Evolutionary conservation across 2,329 filamentous ascomycete genomes (phyloP).

Genomic region (Teratosphaeria gauchensis): DNA sequence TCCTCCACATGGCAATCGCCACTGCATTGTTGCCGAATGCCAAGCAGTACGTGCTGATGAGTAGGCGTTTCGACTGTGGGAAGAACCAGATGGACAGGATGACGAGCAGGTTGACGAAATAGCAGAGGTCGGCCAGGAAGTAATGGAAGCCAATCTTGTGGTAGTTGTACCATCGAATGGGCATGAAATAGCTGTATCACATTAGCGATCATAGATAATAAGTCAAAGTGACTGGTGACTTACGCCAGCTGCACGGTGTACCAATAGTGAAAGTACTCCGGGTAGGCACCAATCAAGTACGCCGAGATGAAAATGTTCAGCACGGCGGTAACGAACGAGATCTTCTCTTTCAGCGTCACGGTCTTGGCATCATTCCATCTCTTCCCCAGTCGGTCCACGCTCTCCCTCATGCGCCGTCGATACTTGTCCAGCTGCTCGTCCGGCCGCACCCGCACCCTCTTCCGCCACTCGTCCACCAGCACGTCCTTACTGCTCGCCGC

Average conservation of each 20-base stretch:
- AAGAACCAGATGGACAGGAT: constrained; percentile 83
- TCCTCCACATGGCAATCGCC: constrained; percentile 98
- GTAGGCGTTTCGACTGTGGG: constrained; percentile 78
- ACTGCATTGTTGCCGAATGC: constrained; percentile 95
- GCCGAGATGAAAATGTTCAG: constrained; percentile 97
- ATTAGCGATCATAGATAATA: constrained; percentile 6
- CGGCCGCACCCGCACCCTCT: constrained; percentile 64
- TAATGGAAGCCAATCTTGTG: constrained; percentile 90
- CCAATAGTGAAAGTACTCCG: constrained; percentile 85
- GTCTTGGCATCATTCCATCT: constrained; percentile 84
- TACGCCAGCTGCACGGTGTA: constrained; percentile 43
- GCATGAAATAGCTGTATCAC: constrained; percentile 73
- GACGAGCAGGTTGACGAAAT: constrained; percentile 88
- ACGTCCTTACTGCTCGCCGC: constrained; percentile 73
- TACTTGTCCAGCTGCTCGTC: constrained; percentile 93
- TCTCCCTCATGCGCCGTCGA: constrained; percentile 72
- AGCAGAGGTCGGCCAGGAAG: constrained; percentile 93
- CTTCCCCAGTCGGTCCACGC: constrained; percentile 75
- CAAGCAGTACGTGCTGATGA: constrained; percentile 85
- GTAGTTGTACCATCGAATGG: constrained; percentile 85
- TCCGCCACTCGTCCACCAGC: constrained; percentile 87
- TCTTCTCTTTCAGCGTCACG: constrained; percentile 84
- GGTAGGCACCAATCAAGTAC: constrained; percentile 78
- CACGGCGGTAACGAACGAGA: constrained; percentile 91
- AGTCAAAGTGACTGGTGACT: constrained; percentile 2